Base-by-base conservation (phyloP, 345 rosid species). In the Litchi chinensis region DNA sequence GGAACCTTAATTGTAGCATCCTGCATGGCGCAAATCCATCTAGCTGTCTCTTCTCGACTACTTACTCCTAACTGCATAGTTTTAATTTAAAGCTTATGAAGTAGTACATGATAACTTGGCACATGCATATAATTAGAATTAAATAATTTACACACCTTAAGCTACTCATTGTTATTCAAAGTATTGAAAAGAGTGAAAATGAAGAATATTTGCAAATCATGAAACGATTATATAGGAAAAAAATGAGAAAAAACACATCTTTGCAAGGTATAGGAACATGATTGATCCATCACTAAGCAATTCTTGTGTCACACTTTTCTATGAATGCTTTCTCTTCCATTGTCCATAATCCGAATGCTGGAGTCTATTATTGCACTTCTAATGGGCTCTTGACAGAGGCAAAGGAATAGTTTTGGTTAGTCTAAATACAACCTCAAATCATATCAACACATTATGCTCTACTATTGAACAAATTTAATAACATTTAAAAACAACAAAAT, bases 11-110 rank as follows among this genome's bases (percentile, higher is more conserved):
- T 71, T 22, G 90, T 88, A 62, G 95, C 91, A 79, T 87, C 89
- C 82, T 92, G 90, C 77, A 94, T 76, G 37, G 90, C 87, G 57
- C 71, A 79, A 68, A 94, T 96, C 99, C 99, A 96, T 80, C 81
- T 86, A 16, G 94, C 98, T 41, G 98, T 97, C 71, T 94, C 98
- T 87, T 96, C 99, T 68, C 98, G 83, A 87, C 99, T 92, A 75
- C 87, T 88, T 64, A 98, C 98, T 76, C 99, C 99, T 84, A 94
- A 83, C 99, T 96, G 67, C 46, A 65, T 64, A 60, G 60, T 79
- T 44, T 3, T 5, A 76, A 77, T 18, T 46, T 71, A 74, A 60
- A 43, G 62, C 39, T 76, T n/a, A n/a, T 46, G 40, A 24, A 16
- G 73, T 21, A 40, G 32, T 32, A 26, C 6, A 18, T 10, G n/a